Percentiles rank a stretch among this genome's conserved stretches.
Conservation (phyloP, 306 rosid genomes). For the Vicia faba region DNA sequence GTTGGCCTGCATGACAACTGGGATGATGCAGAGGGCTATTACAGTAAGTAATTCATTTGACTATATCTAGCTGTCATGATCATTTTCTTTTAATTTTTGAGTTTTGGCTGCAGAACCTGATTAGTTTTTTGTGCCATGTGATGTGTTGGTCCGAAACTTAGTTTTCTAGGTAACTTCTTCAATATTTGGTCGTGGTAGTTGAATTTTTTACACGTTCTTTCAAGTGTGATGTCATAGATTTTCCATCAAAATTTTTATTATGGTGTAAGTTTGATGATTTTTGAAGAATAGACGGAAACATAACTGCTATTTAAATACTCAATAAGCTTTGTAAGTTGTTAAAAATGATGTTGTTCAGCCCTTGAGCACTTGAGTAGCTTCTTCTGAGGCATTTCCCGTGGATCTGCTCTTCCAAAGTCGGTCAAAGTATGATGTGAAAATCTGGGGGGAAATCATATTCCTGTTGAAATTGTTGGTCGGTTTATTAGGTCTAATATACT, state of each 20-base stretch:
- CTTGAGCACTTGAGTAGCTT: not conserved
- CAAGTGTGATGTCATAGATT: not conserved
- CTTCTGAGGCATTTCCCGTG: not conserved
- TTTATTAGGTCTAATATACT: not conserved
- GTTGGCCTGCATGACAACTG: slow-evolving; percentile 90
- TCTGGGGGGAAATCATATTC: not conserved
- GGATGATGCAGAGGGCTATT: slow-evolving; percentile 99
- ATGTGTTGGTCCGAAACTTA: not conserved
- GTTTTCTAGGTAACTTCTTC: not conserved
- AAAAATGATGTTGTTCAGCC: not conserved
- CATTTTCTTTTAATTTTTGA: slow-evolving; percentile 18
- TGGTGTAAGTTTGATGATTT: not conserved
- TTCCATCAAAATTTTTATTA: not conserved
- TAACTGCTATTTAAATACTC: slow-evolving; percentile 21
- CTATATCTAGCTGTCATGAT: slow-evolving; percentile 15
- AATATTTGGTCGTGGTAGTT: slow-evolving; percentile 14
- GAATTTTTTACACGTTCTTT: not conserved
- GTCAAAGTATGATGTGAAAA: slow-evolving; percentile 16
- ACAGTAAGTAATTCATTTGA: slow-evolving; percentile 61
- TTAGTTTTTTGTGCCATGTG: not conserved
- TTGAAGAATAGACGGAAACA: slow-evolving; percentile 23
- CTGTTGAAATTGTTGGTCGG: slow-evolving; percentile 15
- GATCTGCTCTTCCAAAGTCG: not conserved
- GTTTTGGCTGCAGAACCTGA: not conserved
- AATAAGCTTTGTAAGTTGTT: not conserved